Evolutionary conservation across 495 filamentous ascomycete genomes (phyloP).

Genomic region (Ascodesmis nigricans): DNA sequence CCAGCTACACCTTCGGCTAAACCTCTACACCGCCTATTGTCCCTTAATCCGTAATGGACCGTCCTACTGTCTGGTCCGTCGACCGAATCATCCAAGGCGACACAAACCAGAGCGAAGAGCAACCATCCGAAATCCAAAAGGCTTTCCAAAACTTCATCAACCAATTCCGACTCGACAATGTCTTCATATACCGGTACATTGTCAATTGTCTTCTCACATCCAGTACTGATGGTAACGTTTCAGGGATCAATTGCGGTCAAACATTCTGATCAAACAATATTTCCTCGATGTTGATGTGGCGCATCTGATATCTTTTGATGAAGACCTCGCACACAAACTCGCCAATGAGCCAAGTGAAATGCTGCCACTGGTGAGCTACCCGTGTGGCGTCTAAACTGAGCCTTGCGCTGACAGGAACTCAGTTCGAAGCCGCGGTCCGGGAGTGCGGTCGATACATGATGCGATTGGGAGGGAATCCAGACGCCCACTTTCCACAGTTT

Average conservation of each 20-base stretch:
- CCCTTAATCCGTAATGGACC: slow-evolving; percentile 41
- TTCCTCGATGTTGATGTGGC: slow-evolving; percentile 94
- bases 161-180: slow-evolving; percentile 86
- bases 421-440: slow-evolving; percentile 84
- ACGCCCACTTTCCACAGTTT: slow-evolving; percentile 62
- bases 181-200: slow-evolving; percentile 78
- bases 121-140: slow-evolving; percentile 34
- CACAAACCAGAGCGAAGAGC: slow-evolving; percentile 32
- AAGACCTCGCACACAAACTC: slow-evolving; percentile 80
- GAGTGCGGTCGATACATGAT: slow-evolving; percentile 85
- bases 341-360: slow-evolving; percentile 80
- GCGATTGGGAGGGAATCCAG: slow-evolving; percentile 35
- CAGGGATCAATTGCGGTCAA: slow-evolving; percentile 90
- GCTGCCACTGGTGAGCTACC: slow-evolving; percentile 56
- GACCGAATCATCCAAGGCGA: slow-evolving; percentile 48
- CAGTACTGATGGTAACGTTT: slow-evolving; percentile 9
- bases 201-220: slow-evolving; percentile 1
- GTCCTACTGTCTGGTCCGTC: slow-evolving; percentile 61
- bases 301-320: slow-evolving; percentile 89
- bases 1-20: slow-evolving; percentile 4
- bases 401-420: slow-evolving; percentile 11
- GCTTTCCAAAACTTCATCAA: slow-evolving; percentile 66
- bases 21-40: slow-evolving; percentile 1
- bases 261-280: slow-evolving; percentile 84
- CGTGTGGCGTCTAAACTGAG: not conserved